phyloP scores from a whole-genome alignment of 495 filamentous ascomycete species.

The Durotheca rogersii region DNA sequence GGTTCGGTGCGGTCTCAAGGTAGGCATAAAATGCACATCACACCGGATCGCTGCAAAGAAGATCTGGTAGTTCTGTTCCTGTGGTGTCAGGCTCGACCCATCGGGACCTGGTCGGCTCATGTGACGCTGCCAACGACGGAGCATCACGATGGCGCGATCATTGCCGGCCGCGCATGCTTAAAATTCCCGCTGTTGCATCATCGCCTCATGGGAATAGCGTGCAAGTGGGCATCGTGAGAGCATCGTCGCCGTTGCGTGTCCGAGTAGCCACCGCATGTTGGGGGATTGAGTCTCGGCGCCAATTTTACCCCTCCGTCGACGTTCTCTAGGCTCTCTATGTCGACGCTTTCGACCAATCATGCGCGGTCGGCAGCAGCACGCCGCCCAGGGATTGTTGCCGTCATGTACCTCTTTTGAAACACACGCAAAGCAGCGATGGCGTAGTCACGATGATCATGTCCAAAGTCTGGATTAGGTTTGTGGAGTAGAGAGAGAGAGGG shows the following conservation, averaged over 20 bases:
- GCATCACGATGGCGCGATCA: conserved; percentile 5
- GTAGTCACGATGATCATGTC: conserved; percentile 23
- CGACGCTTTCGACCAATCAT: conserved; percentile 4
- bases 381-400: conserved; percentile 2
- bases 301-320: conserved; percentile 23
- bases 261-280: conserved; percentile 6
- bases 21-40: conserved; percentile 24
- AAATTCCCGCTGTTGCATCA: conserved; percentile 14
- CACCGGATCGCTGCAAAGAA: conserved; percentile 18
- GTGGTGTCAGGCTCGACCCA: conserved; percentile 7
- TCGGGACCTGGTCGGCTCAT: conserved; percentile 12
- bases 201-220: conserved; percentile 8
- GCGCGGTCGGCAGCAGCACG: too few relatives aligned
- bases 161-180: conserved; percentile 8
- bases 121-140: conserved; percentile 18
- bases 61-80: conserved; percentile 10
- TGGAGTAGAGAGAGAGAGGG: conserved; percentile 13
- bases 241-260: too few relatives aligned
- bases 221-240: conserved; percentile 12
- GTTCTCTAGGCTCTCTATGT: conserved; percentile 6
- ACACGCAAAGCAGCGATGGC: conserved; percentile 24
- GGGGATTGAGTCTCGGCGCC: conserved; percentile 6
- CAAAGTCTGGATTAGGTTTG: neutral
- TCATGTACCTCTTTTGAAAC: conserved; percentile 22
- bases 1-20: conserved; percentile 19